Percentiles rank a stretch among this genome's conserved stretches.
Conservation (phyloP, 495 filamentous ascomycete genomes). For the Emericellopsis terricola region DNA sequence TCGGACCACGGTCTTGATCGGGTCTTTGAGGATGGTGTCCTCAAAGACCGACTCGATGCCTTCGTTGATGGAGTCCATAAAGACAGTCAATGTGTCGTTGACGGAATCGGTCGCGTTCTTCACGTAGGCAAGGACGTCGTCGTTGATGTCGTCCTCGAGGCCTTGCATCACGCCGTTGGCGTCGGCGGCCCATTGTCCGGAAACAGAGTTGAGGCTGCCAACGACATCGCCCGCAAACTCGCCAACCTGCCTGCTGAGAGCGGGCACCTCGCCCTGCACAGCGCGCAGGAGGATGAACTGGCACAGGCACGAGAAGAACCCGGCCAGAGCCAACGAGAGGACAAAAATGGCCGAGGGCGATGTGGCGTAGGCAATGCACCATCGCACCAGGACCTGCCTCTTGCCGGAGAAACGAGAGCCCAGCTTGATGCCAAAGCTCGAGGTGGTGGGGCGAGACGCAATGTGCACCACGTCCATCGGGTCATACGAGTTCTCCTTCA, state of each 20-base stretch:
- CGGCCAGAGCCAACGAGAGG: slow-evolving; percentile 68
- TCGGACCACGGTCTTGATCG: slow-evolving; percentile 53
- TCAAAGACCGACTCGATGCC: slow-evolving; percentile 64
- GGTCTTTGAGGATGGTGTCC: slow-evolving; percentile 53
- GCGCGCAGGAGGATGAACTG: slow-evolving; percentile 62
- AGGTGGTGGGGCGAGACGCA: slow-evolving; percentile 57
- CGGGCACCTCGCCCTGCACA: slow-evolving; percentile 60
- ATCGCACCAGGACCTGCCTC: slow-evolving; percentile 54
- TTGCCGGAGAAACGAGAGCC: slow-evolving; percentile 51
- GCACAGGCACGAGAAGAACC: slow-evolving; percentile 66
- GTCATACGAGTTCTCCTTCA: slow-evolving; percentile 47
- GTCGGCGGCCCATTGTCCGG: slow-evolving; percentile 53
- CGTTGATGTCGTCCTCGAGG: slow-evolving; percentile 58
- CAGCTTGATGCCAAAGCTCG: slow-evolving; percentile 50
- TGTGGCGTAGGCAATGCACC: slow-evolving; percentile 77
- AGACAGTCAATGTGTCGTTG: slow-evolving; percentile 70
- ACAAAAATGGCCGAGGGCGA: slow-evolving; percentile 74
- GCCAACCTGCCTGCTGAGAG: slow-evolving; percentile 55
- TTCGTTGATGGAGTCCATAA: slow-evolving; percentile 53
- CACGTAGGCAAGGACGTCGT: slow-evolving; percentile 77
- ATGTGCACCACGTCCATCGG: slow-evolving; percentile 84
- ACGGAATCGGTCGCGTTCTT: slow-evolving; percentile 61
- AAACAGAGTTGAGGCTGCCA: slow-evolving; percentile 47
- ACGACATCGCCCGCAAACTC: slow-evolving; percentile 73
- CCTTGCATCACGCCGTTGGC: slow-evolving; percentile 55